Evolutionary conservation across 129 eudicot genomes (phyloP), one percentile per base, ranked within the genome.

Genomic region (Artemisia tridentata): DNA sequence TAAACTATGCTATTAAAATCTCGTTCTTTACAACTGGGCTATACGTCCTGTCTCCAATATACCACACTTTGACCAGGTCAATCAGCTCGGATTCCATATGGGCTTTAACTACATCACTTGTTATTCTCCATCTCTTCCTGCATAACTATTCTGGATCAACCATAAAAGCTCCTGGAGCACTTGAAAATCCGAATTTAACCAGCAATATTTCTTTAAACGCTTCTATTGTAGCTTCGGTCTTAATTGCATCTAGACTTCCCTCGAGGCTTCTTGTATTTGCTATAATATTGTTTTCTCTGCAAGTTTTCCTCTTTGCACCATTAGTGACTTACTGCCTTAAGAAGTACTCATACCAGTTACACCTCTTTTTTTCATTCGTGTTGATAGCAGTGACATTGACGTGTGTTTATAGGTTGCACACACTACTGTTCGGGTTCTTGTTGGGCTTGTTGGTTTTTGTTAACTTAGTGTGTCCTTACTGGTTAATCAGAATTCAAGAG

Each of bases 221-320:
- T 71, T 93, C 98, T 5, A 89, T 93, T 46, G 95, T 93, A 31
- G 98, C 98, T 71, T 93, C 98, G 0, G 84, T 93, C 45, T 79
- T 93, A 78, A 85, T 93, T 60, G 95, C 98, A 49, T 93, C 98
- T 61, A 89, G 92, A 18, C 90, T 93, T 59, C 98, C 96, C 2
- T 93, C 97, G 0, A 83, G 98, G 76, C 80, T 87, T 71, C 91
- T 80, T 74, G 98, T 93, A 16, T 93, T 93, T 63, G 95, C 90
- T 54, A 75, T 93, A 17, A 82, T 63, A n/a, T 63, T 63, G 68
- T 63, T 63, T 41, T 63, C 68, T 63, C 17, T 63, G 68, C 68
- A 63, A 34, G 68, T 63, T 3, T 63, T 63, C 50, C 68, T 63
- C n/a, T 63, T 63, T 41, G 68, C 68, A 17, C 68, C 68, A 63